phyloP scores from a whole-genome alignment of 352 stramenopile genomes.

The Hyaloperonospora arabidopsidis region DNA sequence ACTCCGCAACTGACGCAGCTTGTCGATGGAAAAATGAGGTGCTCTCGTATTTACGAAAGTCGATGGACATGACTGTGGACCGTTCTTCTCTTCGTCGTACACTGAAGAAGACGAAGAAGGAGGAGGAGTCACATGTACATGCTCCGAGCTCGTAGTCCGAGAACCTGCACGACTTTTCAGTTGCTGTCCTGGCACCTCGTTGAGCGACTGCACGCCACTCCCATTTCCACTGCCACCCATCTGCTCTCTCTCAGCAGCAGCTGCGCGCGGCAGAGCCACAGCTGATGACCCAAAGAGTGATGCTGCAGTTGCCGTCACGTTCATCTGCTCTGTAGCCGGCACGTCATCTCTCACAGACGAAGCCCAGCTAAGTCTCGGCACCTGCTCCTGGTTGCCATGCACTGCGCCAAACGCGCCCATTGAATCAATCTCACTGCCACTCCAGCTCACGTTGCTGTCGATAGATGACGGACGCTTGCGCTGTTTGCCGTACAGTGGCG shows the following conservation, averaged over 20 bases:
- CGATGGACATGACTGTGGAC: conserved; percentile 37
- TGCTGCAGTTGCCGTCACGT: conserved; percentile 6
- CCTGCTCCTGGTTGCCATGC: conserved; percentile 13
- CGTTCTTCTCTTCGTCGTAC: conserved; percentile 33
- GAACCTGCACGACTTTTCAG: conserved; percentile 20
- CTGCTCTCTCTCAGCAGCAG: conserved; percentile 5
- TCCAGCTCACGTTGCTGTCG: conserved; percentile 36
- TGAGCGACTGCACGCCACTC: conserved; percentile 34
- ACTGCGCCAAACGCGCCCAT: conserved; percentile 9
- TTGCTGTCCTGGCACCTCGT: conserved; percentile 46
- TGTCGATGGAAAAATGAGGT: conserved; percentile 27
- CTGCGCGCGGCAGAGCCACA: not conserved
- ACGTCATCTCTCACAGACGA: conserved; percentile 20
- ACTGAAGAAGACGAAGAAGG: conserved; percentile 9
- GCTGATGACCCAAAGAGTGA: conserved; percentile 10
- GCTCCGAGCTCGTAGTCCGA: conserved; percentile 30
- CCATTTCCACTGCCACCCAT: conserved; percentile 1
- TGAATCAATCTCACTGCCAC: conserved; percentile 28
- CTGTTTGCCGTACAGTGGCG: conserved; percentile 31
- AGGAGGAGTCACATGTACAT: conserved; percentile 13
- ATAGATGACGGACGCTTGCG: conserved; percentile 35
- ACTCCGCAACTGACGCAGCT: conserved; percentile 22
- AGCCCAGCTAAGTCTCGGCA: conserved; percentile 15
- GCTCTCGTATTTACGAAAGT: conserved; percentile 28
- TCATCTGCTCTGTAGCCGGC: conserved; percentile 5